Evolutionary conservation across 2,329 filamentous ascomycete genomes (phyloP).

Genomic region (Ascochyta koolunga): DNA sequence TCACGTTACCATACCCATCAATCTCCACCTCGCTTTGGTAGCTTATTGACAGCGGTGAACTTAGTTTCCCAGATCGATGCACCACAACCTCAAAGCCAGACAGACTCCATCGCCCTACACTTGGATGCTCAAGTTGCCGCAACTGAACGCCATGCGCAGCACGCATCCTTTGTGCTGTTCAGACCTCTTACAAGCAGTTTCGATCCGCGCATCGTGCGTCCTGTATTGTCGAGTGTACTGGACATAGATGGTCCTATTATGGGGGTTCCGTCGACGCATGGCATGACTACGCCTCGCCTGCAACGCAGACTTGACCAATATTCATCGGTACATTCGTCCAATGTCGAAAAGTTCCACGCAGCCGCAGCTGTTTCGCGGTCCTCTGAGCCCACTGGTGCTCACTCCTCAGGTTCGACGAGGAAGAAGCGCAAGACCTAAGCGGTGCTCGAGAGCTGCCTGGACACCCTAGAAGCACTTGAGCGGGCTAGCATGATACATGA

Average conservation of each 20-base stretch:
- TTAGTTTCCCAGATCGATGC: slow-evolving; percentile 32
- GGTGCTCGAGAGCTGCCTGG: neutral
- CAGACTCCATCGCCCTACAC: slow-evolving; percentile 30
- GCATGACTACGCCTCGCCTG: neutral
- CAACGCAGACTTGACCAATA: neutral
- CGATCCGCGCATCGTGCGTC: neutral
- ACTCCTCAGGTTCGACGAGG: neutral
- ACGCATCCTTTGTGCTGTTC: neutral
- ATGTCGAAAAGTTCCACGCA: neutral
- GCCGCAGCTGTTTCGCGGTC: neutral
- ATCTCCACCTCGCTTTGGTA: slow-evolving; percentile 24
- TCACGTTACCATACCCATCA: slow-evolving; percentile 9
- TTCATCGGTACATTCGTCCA: neutral
- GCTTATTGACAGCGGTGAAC: slow-evolving; percentile 34
- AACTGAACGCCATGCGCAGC: slow-evolving; percentile 19
- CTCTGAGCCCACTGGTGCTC: neutral
- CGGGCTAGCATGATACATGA: neutral
- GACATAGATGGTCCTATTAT: neutral
- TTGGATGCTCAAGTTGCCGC: slow-evolving; percentile 29
- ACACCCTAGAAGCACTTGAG: neutral
- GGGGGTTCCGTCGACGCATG: no score
- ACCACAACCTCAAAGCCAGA: slow-evolving; percentile 30
- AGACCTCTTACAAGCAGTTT: neutral
- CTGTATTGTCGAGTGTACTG: neutral
- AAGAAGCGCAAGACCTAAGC: slow-evolving; percentile 10